A percentile compares a stretch with the other conserved stretches of the same genome.
phyloP scores from a whole-genome alignment of 768 basidiomycete species.

The Leccinum obscurum region DNA sequence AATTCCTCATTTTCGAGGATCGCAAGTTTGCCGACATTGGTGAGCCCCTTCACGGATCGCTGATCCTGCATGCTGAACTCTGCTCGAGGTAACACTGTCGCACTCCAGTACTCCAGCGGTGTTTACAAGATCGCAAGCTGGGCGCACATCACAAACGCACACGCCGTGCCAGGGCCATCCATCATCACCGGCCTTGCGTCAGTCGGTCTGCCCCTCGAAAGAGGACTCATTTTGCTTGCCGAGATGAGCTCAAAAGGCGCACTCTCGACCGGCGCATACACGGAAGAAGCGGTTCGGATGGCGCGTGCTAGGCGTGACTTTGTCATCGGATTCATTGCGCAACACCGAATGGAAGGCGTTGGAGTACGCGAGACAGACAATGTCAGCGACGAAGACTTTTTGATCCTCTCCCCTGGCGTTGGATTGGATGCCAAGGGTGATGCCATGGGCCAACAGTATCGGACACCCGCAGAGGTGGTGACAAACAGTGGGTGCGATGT shows the following conservation, averaged over 20 bases:
- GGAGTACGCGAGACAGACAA: constrained; percentile 37
- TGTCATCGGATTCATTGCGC: constrained; percentile 96
- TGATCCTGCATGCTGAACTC: constrained; percentile 1
- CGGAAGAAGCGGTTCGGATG: constrained; percentile 82
- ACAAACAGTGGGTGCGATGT: constrained; percentile 84
- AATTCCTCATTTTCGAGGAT: constrained; percentile 98
- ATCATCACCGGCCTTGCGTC: constrained; percentile 87
- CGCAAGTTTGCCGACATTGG: constrained; percentile 99
- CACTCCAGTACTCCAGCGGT: constrained; percentile 90
- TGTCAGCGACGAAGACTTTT: constrained; percentile 68
- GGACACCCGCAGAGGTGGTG: constrained; percentile 85
- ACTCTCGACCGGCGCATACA: constrained; percentile 82
- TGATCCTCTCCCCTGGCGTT: constrained; percentile 92
- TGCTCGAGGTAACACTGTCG: constrained; percentile 89
- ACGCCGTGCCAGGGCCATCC: constrained; percentile 94
- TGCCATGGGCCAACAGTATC: constrained; percentile 91
- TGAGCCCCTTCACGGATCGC: constrained; percentile 34
- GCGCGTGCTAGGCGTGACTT: constrained; percentile 80
- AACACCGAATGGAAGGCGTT: constrained; percentile 75
- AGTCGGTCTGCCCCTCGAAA: constrained; percentile 76
- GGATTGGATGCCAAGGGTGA: constrained; percentile 80
- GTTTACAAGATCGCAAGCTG: constrained; percentile 92
- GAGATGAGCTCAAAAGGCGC: constrained; percentile 95
- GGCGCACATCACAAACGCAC: constrained; percentile 98
- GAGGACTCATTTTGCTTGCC: constrained; percentile 88